Evolutionary conservation across 371 early-diverging fungal genomes (phyloP).

Genomic region (Lichtheimia corymbifera): DNA sequence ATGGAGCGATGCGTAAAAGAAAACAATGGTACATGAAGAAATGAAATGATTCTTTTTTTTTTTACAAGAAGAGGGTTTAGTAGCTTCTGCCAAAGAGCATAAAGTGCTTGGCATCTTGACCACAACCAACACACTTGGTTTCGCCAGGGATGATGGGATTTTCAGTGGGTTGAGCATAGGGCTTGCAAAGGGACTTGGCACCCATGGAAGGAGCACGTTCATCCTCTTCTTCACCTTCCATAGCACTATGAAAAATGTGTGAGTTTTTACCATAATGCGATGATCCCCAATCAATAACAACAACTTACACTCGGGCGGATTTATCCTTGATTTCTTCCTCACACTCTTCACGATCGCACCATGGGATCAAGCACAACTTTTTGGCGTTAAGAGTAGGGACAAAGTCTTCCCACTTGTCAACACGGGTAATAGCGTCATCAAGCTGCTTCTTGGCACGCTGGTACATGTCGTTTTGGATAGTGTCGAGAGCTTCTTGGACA

Average conservation of each 20-base stretch:
- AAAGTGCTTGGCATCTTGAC: constrained; percentile 78
- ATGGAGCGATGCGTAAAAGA: constrained; percentile 1
- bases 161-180: constrained; percentile 88
- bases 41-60: constrained; percentile 1
- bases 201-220: constrained; percentile 98
- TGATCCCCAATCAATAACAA: no score
- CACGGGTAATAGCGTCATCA: constrained; percentile 76
- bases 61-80: constrained; percentile 44
- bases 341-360: constrained; percentile 94
- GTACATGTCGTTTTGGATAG: constrained; percentile 95
- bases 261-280: no score
- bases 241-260: constrained; percentile 24
- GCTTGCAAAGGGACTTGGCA: constrained; percentile 99
- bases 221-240: constrained; percentile 81
- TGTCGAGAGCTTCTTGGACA: constrained; percentile 70
- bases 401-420: constrained; percentile 92
- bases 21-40: background rate
- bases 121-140: constrained; percentile 87
- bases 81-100: constrained; percentile 93
- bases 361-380: constrained; percentile 91
- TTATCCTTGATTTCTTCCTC: constrained; percentile 97
- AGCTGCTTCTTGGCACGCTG: constrained; percentile 81
- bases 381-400: constrained; percentile 88
- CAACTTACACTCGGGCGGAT: constrained; percentile 72
- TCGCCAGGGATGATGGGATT: constrained; percentile 73